phyloP scores from a whole-genome alignment of 2,329 filamentous ascomycete genomes.

The Trichoderma sp. region DNA sequence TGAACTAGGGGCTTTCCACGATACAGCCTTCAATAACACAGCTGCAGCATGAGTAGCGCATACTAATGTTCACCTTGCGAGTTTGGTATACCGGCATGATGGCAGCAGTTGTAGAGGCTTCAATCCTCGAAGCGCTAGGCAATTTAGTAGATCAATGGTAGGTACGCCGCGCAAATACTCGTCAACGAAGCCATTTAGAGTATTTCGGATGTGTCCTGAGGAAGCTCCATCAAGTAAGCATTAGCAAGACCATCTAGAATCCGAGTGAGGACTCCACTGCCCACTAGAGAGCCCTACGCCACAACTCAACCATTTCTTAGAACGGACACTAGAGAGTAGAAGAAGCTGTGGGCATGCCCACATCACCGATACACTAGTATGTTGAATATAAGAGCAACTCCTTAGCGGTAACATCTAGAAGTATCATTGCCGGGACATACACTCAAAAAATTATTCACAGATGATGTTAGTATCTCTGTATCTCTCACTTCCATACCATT shows the following conservation, averaged over 20 bases:
- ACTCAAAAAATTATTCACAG: not conserved
- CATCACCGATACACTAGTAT: constrained; percentile 32
- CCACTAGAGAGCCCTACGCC: constrained; percentile 2
- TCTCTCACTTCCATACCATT: not conserved
- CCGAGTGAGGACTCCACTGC: constrained; percentile 28
- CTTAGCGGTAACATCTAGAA: constrained; percentile 18
- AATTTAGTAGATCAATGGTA: constrained; percentile 24
- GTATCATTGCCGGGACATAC: not conserved
- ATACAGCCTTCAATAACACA: not conserved
- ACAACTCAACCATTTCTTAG: constrained; percentile 18
- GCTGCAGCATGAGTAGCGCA: constrained; percentile 32
- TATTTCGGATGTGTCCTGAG: constrained; percentile 21
- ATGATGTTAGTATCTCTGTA: not conserved
- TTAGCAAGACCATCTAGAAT: constrained; percentile 28
- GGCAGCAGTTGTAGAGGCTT: constrained; percentile 22
- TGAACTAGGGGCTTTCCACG: not conserved
- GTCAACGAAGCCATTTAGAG: constrained; percentile 20
- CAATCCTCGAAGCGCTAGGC: constrained; percentile 23
- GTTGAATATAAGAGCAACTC: constrained; percentile 21
- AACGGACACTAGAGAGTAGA: constrained; percentile 25
- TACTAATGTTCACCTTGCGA: constrained; percentile 26
- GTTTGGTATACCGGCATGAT: constrained; percentile 20
- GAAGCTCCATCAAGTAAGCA: constrained; percentile 26
- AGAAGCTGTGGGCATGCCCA: constrained; percentile 25
- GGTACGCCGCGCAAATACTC: constrained; percentile 22